phyloP scores from a whole-genome alignment of 345 rosid species.

The Cardamine chenopodiifolia region DNA sequence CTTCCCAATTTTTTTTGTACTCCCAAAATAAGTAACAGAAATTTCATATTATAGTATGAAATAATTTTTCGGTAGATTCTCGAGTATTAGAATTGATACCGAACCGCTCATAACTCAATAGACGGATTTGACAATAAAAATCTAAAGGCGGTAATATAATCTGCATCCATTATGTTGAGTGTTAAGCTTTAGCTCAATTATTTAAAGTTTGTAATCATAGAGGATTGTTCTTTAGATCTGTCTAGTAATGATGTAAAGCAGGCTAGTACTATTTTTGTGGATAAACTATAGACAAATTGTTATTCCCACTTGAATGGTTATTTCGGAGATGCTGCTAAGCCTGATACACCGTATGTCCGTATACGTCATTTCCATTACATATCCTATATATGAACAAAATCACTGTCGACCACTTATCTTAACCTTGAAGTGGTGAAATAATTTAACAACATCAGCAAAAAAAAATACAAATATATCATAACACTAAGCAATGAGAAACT shows the following conservation, averaged over 20 bases:
- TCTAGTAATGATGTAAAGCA: conserved; percentile 15
- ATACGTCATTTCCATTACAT: not conserved
- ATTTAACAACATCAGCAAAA: too few relatives aligned
- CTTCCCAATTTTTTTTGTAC: conserved; percentile 9
- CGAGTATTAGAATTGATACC: not conserved
- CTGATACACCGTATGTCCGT: too few relatives aligned
- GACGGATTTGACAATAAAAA: not conserved
- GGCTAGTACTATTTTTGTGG: not conserved
- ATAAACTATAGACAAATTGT: conserved; percentile 3
- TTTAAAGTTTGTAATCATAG: conserved; percentile 23
- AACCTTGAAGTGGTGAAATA: too few relatives aligned
- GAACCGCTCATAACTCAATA: not conserved
- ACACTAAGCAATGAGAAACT: too few relatives aligned
- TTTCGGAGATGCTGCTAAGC: not conserved
- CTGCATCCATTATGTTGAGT: not conserved
- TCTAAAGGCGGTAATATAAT: not conserved
- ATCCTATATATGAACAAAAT: not conserved
- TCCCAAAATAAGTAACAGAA: not conserved
- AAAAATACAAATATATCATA: too few relatives aligned
- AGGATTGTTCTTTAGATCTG: conserved; percentile 1
- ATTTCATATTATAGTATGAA: not conserved
- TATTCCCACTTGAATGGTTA: conserved; percentile 2
- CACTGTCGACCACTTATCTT: too few relatives aligned
- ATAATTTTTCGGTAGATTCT: not conserved
- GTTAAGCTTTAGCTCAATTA: conserved; percentile 28